Percentiles rank a stretch among this genome's conserved stretches.
These are phyloP conservation scores for Cucumis variabilis DNA, from an alignment of 331 rosid species.

Conservation along the genomic window DNA sequence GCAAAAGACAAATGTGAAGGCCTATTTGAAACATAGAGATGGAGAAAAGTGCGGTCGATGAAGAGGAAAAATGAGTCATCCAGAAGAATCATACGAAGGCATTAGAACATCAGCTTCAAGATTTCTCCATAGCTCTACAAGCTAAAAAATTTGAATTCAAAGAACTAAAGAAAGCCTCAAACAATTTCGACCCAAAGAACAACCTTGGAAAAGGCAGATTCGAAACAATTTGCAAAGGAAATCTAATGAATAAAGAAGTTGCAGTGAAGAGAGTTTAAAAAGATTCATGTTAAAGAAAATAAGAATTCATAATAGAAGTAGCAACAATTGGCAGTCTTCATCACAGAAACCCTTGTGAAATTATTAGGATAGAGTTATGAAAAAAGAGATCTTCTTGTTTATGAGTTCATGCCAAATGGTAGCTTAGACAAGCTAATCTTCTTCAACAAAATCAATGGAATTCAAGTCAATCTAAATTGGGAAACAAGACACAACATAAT, in stretches of 20 bases:
- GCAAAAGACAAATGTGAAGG: no score
- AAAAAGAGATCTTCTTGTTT: conserved; percentile 66
- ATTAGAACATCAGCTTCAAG: no score
- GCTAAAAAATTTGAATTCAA: no score
- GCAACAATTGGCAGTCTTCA: conserved; percentile 82
- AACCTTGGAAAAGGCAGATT: conserved; percentile 83
- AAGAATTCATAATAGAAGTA: conserved; percentile 78
- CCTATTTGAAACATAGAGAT: no score
- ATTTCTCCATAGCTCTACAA: no score
- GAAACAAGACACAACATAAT: no score
- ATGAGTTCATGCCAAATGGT: conserved; percentile 82
- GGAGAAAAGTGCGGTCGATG: no score
- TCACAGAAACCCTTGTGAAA: conserved; percentile 77
- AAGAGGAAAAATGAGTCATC: no score
- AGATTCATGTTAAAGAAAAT: conserved; percentile 71
- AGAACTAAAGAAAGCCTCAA: conserved; percentile 62
- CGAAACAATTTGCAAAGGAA: conserved; percentile 71
- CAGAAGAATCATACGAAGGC: no score
- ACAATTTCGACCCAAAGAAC: conserved; percentile 60
- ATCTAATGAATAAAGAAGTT: conserved; percentile 48
- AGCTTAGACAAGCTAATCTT: conserved; percentile 71
- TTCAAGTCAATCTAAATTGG: conserved; percentile 36
- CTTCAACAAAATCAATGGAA: no score
- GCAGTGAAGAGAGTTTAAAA: conserved; percentile 76
- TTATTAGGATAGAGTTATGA: conserved; percentile 86